Evolutionary conservation across 257 asterid species (phyloP).

Genomic region (Scutellaria baicalensis): DNA sequence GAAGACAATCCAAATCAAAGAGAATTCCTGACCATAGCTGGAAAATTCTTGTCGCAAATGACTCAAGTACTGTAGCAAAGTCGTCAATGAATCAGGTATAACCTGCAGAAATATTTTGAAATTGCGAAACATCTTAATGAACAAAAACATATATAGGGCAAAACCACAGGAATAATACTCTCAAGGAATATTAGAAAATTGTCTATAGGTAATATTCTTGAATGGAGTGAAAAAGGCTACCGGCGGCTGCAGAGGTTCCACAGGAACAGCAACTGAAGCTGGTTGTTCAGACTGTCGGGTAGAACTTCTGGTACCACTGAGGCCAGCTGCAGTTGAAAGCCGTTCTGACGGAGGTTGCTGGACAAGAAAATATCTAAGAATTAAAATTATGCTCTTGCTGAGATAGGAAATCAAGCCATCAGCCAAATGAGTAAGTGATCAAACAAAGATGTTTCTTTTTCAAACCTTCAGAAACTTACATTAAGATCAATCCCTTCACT

Average conservation of each 20-base stretch:
- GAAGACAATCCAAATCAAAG: slow-evolving; percentile 1
- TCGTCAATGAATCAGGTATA: slow-evolving; percentile 75
- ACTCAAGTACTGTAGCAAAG: slow-evolving; percentile 59
- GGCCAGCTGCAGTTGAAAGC: slow-evolving; percentile 25
- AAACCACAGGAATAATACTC: background rate
- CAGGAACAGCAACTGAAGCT: slow-evolving; percentile 33
- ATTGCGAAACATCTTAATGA: background rate
- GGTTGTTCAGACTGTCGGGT: slow-evolving; percentile 45
- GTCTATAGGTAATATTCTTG: background rate
- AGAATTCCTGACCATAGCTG: slow-evolving; percentile 45
- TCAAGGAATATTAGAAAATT: background rate
- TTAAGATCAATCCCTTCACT: slow-evolving; percentile 68
- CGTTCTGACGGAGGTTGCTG: slow-evolving; percentile 61
- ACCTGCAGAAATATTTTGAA: slow-evolving; percentile 36
- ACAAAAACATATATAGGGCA: background rate
- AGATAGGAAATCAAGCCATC: background rate
- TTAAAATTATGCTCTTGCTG: background rate
- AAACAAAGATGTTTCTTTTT: slow-evolving; percentile 10
- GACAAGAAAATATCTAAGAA: slow-evolving; percentile 9
- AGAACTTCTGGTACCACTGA: slow-evolving; percentile 39
- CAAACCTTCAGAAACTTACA: slow-evolving; percentile 43
- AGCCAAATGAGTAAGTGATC: background rate
- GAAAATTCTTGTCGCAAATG: slow-evolving; percentile 74
- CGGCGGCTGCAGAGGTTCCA: slow-evolving; percentile 67
- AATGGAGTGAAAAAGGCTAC: slow-evolving; percentile 21